Evolutionary conservation across 2,329 filamentous ascomycete genomes (phyloP).

Genomic region (Nannizziopsis arthrosporioides): DNA sequence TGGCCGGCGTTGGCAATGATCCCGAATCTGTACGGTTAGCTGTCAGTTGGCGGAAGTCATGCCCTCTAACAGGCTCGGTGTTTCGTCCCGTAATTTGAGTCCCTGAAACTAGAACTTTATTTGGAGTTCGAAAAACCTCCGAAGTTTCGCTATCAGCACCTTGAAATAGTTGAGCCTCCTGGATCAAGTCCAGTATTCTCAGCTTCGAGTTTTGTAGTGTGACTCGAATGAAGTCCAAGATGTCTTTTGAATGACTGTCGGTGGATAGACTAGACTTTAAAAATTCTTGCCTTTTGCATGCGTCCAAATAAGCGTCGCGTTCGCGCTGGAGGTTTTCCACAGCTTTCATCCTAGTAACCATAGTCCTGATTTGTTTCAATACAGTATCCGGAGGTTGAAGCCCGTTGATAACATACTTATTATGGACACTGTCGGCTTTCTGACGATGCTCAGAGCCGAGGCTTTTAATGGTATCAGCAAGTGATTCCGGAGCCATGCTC

Average conservation of each 20-base stretch:
- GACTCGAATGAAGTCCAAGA: slow-evolving; percentile 19
- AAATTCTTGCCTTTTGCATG: slow-evolving; percentile 23
- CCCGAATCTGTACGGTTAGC: background rate
- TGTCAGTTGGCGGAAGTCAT: background rate
- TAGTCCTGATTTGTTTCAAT: slow-evolving; percentile 25
- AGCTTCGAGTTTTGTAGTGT: slow-evolving; percentile 27
- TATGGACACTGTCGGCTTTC: slow-evolving; percentile 29
- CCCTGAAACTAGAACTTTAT: slow-evolving; percentile 14
- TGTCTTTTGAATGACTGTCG: slow-evolving; percentile 25
- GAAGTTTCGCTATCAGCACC: background rate
- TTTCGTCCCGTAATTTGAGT: slow-evolving; percentile 11
- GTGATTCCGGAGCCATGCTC: slow-evolving; percentile 18
- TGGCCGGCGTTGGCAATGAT: slow-evolving; percentile 3
- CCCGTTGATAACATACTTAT: slow-evolving; percentile 28
- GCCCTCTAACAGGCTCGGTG: slow-evolving; percentile 2
- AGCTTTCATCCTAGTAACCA: slow-evolving; percentile 29
- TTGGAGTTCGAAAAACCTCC: background rate
- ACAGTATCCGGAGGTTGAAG: slow-evolving; percentile 23
- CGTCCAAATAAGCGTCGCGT: slow-evolving; percentile 20
- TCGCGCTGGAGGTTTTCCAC: slow-evolving; percentile 26
- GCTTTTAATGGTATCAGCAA: slow-evolving; percentile 22
- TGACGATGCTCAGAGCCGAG: slow-evolving; percentile 24
- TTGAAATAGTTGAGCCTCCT: slow-evolving; percentile 22
- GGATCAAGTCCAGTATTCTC: slow-evolving; percentile 26
- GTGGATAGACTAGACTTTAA: slow-evolving; percentile 29